A percentile compares a stretch with the other conserved stretches of the same genome.
Conservation (phyloP, 257 asterid genomes). For the Paulownia fortunei region DNA sequence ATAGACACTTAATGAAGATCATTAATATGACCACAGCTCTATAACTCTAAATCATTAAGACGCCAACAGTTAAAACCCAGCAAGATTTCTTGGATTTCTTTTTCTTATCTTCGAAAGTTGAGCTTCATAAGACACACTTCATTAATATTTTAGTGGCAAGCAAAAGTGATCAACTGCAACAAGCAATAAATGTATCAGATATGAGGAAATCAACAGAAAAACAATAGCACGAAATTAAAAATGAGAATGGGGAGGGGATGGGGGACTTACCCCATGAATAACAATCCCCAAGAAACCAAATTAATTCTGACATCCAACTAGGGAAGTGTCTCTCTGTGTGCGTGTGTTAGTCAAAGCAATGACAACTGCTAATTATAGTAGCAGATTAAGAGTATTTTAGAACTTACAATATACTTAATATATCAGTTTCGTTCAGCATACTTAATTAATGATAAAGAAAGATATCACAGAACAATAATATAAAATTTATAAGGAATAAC, state of each 20-base stretch:
- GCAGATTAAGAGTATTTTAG: not conserved
- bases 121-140: not conserved
- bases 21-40: not conserved
- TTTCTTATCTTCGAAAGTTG: not conserved
- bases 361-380: not conserved
- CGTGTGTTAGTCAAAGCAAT: slow-evolving; percentile 27
- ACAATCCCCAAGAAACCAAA: slow-evolving; percentile 19
- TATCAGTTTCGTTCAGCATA: not conserved
- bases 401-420: slow-evolving; percentile 13
- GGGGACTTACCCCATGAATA: not conserved
- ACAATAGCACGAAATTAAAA: slow-evolving; percentile 11
- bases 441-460: slow-evolving; percentile 21
- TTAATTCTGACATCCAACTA: slow-evolving; percentile 1
- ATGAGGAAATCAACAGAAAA: slow-evolving; percentile 8
- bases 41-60: not conserved
- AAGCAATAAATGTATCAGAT: slow-evolving; percentile 20
- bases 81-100: slow-evolving; percentile 1
- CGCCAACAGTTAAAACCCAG: slow-evolving; percentile 8
- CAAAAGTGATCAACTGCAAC: slow-evolving; percentile 16
- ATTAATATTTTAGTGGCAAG: not conserved
- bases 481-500: not conserved
- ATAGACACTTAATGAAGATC: not conserved
- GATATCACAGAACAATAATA: slow-evolving; percentile 24
- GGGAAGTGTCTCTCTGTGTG: not conserved
- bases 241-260: not conserved